A percentile compares a stretch with the other conserved stretches of the same genome.
phyloP scores from a whole-genome alignment of 768 basidiomycete genomes.

The Lactarius quietus region DNA sequence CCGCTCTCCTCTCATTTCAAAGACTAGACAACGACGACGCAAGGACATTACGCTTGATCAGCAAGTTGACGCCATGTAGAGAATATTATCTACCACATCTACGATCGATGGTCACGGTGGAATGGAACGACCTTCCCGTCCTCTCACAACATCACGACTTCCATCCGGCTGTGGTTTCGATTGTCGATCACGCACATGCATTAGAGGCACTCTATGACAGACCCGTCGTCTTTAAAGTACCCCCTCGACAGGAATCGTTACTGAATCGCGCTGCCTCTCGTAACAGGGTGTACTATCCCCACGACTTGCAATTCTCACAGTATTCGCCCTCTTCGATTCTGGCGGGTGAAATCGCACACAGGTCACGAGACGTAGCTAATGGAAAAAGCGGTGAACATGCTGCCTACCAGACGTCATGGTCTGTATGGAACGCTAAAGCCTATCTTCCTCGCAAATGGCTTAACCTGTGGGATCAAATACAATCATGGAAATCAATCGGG shows the following conservation, averaged over 20 bases:
- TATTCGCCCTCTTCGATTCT: background rate
- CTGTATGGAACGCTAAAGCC: background rate
- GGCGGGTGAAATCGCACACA: background rate
- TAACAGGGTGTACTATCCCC: slow-evolving; percentile 10
- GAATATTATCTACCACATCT: slow-evolving; percentile 1
- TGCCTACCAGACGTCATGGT: slow-evolving; percentile 7
- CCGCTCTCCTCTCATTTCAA: slow-evolving; percentile 41
- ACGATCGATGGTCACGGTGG: background rate
- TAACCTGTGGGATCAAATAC: background rate
- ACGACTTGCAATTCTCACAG: background rate
- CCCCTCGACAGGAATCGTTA: background rate
- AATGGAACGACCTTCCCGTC: slow-evolving; percentile 2
- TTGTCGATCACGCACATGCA: slow-evolving; percentile 7
- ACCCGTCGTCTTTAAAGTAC: background rate
- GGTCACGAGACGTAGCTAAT: background rate
- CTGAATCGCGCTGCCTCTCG: slow-evolving; percentile 5
- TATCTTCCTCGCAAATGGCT: background rate
- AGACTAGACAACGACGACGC: slow-evolving; percentile 24
- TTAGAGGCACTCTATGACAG: slow-evolving; percentile 3
- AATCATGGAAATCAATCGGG: slow-evolving; percentile 6
- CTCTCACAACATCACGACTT: slow-evolving; percentile 17
- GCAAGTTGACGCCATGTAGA: background rate
- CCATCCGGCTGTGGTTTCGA: background rate
- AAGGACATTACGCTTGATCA: slow-evolving; percentile 1
- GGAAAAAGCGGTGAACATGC: background rate